Percentiles rank a stretch among this genome's conserved stretches.
phyloP scores from a whole-genome alignment of 2,329 filamentous ascomycete genomes.

The Ophiosphaerella herpotricha region DNA sequence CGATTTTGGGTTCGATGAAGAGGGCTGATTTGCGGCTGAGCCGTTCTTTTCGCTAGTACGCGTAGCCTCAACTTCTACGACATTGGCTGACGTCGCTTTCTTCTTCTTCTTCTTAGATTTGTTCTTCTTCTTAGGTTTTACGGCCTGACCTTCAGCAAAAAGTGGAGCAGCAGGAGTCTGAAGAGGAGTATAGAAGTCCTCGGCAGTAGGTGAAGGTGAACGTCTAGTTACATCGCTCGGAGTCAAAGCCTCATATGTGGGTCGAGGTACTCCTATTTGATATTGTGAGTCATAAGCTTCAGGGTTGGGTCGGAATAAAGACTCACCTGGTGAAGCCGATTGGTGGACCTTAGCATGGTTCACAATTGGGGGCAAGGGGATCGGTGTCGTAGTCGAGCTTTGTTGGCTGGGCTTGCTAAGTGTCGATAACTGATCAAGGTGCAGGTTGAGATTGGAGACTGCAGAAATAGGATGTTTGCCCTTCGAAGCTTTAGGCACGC shows the following conservation, averaged over 20 bases:
- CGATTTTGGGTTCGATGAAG: no score
- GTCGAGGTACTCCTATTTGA: not conserved
- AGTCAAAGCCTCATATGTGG: not conserved
- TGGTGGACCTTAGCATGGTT: no score
- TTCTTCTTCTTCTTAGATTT: slow-evolving; percentile 50
- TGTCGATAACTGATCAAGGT: no score
- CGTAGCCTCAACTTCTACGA: not conserved
- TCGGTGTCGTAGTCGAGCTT: no score
- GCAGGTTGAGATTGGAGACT: not conserved
- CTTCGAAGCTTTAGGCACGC: not conserved
- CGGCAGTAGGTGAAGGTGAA: not conserved
- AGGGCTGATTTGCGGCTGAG: no score
- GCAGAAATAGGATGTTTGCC: slow-evolving; percentile 3
- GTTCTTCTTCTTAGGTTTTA: slow-evolving; percentile 29
- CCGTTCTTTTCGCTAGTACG: not conserved
- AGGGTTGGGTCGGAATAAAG: not conserved
- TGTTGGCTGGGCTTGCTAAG: no score
- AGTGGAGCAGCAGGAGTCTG: slow-evolving; percentile 1
- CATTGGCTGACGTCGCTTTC: not conserved
- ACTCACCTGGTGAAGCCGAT: no score
- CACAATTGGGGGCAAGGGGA: no score
- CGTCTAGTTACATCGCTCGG: not conserved
- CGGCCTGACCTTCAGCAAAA: not conserved
- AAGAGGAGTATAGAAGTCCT: slow-evolving; percentile 1
- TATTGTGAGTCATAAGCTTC: slow-evolving; percentile 1